These are phyloP conservation scores for Arthrobotrys iridis DNA, from an alignment of 2,329 filamentous ascomycete species.

Conservation along the genomic window DNA sequence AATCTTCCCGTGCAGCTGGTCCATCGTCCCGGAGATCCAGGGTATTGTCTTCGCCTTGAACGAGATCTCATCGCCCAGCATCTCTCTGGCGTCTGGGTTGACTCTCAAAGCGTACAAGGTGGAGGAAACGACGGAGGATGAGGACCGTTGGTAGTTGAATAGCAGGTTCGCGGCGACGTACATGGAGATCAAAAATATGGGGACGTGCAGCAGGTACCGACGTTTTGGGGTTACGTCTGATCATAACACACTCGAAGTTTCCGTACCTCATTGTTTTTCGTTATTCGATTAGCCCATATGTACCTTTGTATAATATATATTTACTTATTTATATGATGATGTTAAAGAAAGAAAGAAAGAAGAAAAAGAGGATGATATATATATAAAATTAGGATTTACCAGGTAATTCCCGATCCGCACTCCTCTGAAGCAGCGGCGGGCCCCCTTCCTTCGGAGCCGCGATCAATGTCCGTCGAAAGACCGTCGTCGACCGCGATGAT, in stretches of 20 bases:
- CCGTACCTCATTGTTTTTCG: too few relatives aligned
- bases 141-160: conserved; percentile 99
- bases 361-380: too few relatives aligned
- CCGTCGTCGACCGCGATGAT: not conserved
- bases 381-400: too few relatives aligned
- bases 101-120: conserved; percentile 93
- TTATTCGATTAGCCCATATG: too few relatives aligned
- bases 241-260: not conserved
- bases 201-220: conserved; percentile 77
- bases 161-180: conserved; percentile 80
- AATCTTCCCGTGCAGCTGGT: conserved; percentile 90
- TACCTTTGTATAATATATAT: too few relatives aligned
- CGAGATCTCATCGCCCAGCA: conserved; percentile 87
- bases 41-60: conserved; percentile 77
- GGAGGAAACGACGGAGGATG: conserved; percentile 83
- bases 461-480: conserved; percentile 55
- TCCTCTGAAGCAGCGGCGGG: conserved; percentile 71
- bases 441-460: conserved; percentile 56
- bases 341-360: too few relatives aligned
- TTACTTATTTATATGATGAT: too few relatives aligned
- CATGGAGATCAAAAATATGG: conserved; percentile 76
- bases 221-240: conserved; percentile 62
- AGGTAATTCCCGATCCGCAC: conserved; percentile 73
- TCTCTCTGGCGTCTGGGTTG: conserved; percentile 75
- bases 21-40: conserved; percentile 87